These are phyloP conservation scores for Pichiaceae sp. DNA, from an alignment of 1,139 yeast species.

Conservation along the genomic window DNA sequence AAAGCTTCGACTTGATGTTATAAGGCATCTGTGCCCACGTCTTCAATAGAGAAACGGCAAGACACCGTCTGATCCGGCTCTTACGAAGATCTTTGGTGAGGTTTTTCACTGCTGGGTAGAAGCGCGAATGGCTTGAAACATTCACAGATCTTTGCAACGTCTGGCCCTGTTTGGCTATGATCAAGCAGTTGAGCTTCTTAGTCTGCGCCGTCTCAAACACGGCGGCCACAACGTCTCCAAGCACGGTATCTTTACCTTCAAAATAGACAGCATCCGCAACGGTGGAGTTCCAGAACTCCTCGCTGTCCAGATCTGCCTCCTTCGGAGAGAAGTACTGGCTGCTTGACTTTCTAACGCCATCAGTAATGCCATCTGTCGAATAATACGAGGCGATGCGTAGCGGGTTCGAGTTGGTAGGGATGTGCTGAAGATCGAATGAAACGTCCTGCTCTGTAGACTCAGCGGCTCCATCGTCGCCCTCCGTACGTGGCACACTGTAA, in stretches of 20 bases:
- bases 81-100: slow-evolving; percentile 39
- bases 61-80: slow-evolving; percentile 60
- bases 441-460: too few relatives aligned
- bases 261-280: slow-evolving; percentile 49
- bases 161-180: slow-evolving; percentile 66
- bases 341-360: slow-evolving; percentile 1
- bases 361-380: slow-evolving; percentile 8
- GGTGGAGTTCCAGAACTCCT: slow-evolving; percentile 32
- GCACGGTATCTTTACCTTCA: slow-evolving; percentile 44
- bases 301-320: slow-evolving; percentile 8
- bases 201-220: slow-evolving; percentile 42
- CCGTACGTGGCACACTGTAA: not conserved
- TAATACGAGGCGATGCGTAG: slow-evolving; percentile 10
- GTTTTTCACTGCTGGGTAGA: slow-evolving; percentile 73
- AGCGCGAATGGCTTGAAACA: slow-evolving; percentile 53
- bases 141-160: slow-evolving; percentile 55
- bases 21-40: slow-evolving; percentile 49
- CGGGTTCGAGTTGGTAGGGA: not conserved
- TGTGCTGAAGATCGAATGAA: too few relatives aligned
- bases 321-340: slow-evolving; percentile 4
- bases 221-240: slow-evolving; percentile 45
- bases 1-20: slow-evolving; percentile 16
- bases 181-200: slow-evolving; percentile 45
- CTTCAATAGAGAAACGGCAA: slow-evolving; percentile 68
- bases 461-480: not conserved